Base-by-base conservation (phyloP, 1,139 yeast species). In the Lizanozyma gosingica region DNA sequence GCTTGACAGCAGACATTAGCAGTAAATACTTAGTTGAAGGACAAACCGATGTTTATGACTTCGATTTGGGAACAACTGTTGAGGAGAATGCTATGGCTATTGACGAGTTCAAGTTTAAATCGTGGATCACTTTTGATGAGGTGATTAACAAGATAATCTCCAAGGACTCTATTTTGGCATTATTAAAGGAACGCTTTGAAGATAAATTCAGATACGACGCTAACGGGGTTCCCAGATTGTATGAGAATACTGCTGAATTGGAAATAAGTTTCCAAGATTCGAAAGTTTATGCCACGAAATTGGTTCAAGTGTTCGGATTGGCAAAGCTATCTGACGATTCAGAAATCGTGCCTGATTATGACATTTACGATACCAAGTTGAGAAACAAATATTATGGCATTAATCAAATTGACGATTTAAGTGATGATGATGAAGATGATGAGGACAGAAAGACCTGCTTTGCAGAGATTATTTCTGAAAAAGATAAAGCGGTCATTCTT, bases 151-250 rank as follows among this genome's bases (percentile, higher is more conserved):
- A 80, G 43, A 72, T 70, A 43, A 58, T 83, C 40, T 72, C 74
- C 15, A 82, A 76, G 45, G 87, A 80, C 39, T 74, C 69, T 15
- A 67, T 79, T 16, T 66, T 80, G 2, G 65, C 66, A 38, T 66
- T 81, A 18, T 57, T 83, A 52, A 78, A 81, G 56, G 85, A 80
- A 41, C 65, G 76, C 45, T 92, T 92, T 62, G 97, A 90, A 52
- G 86, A 81, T 44, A 67, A 65, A 41, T 92, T 92, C 64, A 72
- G 94, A 50, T 92, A 84, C 57, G 96, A 88, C 58, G 79, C 74
- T 37, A 74, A 80, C 47, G 95, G 94, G 3, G 63, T 87, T 35
- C 98, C 98, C 4, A 73, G 78, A 40, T 71, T 90, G 38, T 92
- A 95, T 83, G 80, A 78, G 47, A 80, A 79, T 43, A 76, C 81